A percentile compares a stretch with the other conserved stretches of the same genome.
phyloP scores from a whole-genome alignment of 768 basidiomycete genomes.

The Lepiota brunneoincarnata region DNA sequence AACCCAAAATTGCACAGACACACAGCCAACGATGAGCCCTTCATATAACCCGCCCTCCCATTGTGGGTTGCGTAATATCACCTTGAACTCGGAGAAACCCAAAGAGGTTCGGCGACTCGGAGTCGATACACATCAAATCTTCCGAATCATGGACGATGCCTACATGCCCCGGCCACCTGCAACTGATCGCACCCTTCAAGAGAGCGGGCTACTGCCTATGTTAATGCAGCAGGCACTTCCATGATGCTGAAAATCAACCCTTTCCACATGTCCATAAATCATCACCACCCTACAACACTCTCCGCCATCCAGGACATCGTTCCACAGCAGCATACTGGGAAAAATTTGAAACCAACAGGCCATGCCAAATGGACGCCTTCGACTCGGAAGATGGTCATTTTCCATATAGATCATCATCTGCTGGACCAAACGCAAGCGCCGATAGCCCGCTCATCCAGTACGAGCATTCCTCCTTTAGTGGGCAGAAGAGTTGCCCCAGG shows the following conservation, averaged over 20 bases:
- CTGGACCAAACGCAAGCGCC: too few species aligned
- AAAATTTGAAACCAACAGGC: neutral
- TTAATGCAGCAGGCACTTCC: neutral
- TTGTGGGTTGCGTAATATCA: too few species aligned
- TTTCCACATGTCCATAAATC: neutral
- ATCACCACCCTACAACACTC: neutral
- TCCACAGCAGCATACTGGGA: constrained; percentile 5
- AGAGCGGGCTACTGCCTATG: neutral
- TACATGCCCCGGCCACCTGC: neutral
- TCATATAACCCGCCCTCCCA: neutral
- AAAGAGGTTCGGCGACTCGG: neutral
- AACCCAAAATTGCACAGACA: too few species aligned
- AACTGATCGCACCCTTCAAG: too few species aligned
- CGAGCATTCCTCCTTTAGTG: too few species aligned
- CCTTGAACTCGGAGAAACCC: neutral
- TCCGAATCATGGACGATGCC: constrained; percentile 6
- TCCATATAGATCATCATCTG: too few species aligned
- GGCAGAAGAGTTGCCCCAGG: too few species aligned
- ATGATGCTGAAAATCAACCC: constrained; percentile 8
- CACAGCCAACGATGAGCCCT: too few species aligned
- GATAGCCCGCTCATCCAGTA: too few species aligned
- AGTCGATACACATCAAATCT: neutral
- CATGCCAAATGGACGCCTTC: too few species aligned
- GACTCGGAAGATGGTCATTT: neutral
- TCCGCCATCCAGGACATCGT: too few species aligned